phyloP scores from a whole-genome alignment of 768 basidiomycete genomes.

The Mycena epipterygia region DNA sequence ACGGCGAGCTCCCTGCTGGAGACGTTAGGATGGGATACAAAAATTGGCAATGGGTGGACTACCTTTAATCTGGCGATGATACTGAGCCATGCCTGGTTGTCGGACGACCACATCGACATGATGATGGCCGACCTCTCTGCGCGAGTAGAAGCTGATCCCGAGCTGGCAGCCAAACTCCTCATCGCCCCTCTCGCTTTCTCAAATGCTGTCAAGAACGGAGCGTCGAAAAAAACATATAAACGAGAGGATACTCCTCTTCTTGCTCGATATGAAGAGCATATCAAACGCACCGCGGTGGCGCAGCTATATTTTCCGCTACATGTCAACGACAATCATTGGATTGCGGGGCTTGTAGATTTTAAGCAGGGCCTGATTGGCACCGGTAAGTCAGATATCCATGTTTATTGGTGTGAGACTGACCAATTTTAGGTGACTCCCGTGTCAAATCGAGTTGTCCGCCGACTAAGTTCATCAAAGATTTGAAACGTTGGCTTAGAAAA shows the following conservation, averaged over 20 bases:
- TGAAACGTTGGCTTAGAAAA: background rate
- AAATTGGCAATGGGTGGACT: background rate
- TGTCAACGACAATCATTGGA: slow-evolving; percentile 3
- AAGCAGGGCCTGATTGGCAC: background rate
- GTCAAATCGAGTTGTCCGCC: background rate
- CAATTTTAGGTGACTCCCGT: background rate
- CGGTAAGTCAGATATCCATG: background rate
- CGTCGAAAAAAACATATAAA: background rate
- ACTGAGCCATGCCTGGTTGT: slow-evolving; percentile 1
- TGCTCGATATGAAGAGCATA: background rate
- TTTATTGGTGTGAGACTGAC: background rate
- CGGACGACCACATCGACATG: slow-evolving; percentile 9
- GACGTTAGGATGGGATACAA: slow-evolving; percentile 8
- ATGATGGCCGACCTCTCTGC: slow-evolving; percentile 11
- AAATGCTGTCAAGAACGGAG: background rate
- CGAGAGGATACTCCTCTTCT: background rate
- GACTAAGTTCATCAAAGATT: background rate
- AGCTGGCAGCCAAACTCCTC: background rate
- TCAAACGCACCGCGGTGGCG: background rate
- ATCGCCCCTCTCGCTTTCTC: background rate
- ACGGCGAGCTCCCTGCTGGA: background rate
- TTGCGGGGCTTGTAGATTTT: background rate
- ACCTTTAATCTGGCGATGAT: background rate
- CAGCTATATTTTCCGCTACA: background rate
- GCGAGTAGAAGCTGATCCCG: slow-evolving; percentile 2